Evolutionary conservation across 768 basidiomycete species (phyloP), one percentile per base, ranked within the genome.

Genomic region (Collybia sordida): DNA sequence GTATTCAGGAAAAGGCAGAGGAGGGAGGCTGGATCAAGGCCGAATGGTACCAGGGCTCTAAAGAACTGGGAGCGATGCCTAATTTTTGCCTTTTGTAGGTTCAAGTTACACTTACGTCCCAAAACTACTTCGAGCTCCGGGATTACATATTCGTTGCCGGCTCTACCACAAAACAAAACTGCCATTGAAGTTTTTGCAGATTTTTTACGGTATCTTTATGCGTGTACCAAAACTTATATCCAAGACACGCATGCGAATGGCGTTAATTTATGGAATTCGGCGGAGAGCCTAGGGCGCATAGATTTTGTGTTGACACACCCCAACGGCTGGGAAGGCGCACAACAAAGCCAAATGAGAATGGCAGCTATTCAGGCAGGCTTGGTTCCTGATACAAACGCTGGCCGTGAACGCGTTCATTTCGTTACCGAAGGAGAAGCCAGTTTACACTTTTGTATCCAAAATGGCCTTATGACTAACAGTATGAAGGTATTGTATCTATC

Each of bases 361-460:
- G 81, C 83, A 0, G 80, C 79, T 0, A 61, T 77, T 4, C 42
- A 61, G 14, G 82, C 79, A 0, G 75, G 79, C 9, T 69, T 86
- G 15, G 62, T 85, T 6, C 65, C 75, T 0, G 62, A 74, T 45
- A 69, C 64, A 0, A 47, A 58, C 2, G 66, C 59, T 11, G 77
- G 72, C 0, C 74, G 71, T 24, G 61, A 67, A 0, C 75, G 79
- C 0, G 53, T 85, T 3, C 74, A 74, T 9, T 77, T 85, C 34
- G 73, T 85, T 18, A 83, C 82, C 0, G 82, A 85, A 53, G 83
- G 83, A 0, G 84, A 86, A 59, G 84, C 84, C 0, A 79, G 76
- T 54, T 60, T 84, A 18, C 78, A 85, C 53, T 83, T 71, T 54
- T 83, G 81, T 31, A 64, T 83, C 19, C 49, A 62, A 27, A 65